phyloP scores from a whole-genome alignment of 2,329 filamentous ascomycete species.

The Talaromyces sp. region DNA sequence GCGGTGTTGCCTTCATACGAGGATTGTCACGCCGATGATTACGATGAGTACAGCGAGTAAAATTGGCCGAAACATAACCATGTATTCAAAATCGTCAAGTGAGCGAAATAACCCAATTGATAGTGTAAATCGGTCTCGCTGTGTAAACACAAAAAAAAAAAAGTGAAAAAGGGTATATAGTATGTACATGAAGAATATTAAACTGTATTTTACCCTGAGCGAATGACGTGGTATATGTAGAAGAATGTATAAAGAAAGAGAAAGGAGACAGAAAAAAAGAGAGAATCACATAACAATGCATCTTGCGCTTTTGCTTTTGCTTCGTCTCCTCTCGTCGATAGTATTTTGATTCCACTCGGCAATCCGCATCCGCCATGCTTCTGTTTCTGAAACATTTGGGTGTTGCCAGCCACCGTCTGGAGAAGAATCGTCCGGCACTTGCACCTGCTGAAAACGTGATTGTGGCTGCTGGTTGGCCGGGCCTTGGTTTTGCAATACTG shows the following conservation, averaged over 20 bases:
- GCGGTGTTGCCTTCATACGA: no score
- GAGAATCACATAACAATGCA: slow-evolving; percentile 32
- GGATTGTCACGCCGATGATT: no score
- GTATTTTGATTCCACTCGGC: slow-evolving; percentile 36
- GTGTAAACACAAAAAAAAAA: neutral
- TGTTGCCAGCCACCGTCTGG: slow-evolving; percentile 5
- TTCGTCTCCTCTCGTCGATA: slow-evolving; percentile 27
- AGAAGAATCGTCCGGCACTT: neutral
- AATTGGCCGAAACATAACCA: no score
- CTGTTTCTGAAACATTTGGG: slow-evolving; percentile 9
- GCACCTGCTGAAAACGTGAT: neutral
- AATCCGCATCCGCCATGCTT: slow-evolving; percentile 34
- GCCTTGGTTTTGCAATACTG: slow-evolving; percentile 1
- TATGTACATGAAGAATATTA: neutral
- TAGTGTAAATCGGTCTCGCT: neutral
- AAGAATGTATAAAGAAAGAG: neutral
- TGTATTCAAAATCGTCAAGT: neutral
- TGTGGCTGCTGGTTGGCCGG: neutral
- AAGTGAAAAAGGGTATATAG: neutral
- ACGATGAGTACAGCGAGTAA: no score
- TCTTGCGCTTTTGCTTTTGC: slow-evolving; percentile 24
- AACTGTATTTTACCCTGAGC: neutral
- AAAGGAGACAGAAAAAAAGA: neutral
- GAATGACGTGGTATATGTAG: neutral
- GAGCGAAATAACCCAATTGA: neutral